Percentiles rank a stretch among this genome's conserved stretches.
Evolutionary conservation across 345 rosid species (phyloP).

Genomic region (Turritis glabra): DNA sequence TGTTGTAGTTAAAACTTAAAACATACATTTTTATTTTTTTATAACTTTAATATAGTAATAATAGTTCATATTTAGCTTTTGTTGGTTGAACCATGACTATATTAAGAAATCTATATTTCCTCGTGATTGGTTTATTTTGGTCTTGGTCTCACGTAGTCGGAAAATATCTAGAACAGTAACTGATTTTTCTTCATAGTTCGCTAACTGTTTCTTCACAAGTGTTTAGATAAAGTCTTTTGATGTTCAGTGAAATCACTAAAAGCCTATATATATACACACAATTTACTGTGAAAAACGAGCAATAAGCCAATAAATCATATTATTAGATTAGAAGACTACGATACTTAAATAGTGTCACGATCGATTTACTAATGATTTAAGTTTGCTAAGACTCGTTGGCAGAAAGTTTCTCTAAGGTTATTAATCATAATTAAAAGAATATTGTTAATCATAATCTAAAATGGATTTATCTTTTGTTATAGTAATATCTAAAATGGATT

Average conservation of each 20-base stretch:
- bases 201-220: not conserved
- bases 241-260: not conserved
- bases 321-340: not conserved
- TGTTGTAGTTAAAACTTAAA: constrained; percentile 23
- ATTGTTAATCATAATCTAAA: not conserved
- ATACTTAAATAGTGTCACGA: not conserved
- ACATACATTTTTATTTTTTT: constrained; percentile 1
- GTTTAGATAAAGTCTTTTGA: not conserved
- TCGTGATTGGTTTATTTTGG: constrained; percentile 22
- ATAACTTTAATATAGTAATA: not conserved
- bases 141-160: constrained; percentile 7
- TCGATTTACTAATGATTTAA: not conserved
- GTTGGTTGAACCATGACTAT: constrained; percentile 2
- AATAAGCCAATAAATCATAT: not conserved
- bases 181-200: not conserved
- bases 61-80: not conserved
- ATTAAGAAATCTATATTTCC: not conserved
- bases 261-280: not conserved
- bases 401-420: not conserved
- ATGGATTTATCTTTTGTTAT: not conserved
- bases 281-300: not conserved
- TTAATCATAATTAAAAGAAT: not conserved
- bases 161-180: constrained; percentile 26
- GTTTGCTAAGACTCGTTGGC: not conserved
- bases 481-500: not conserved